Evolutionary conservation across 441 rosid genomes (phyloP).

Genomic region (Croton laevigatus): DNA sequence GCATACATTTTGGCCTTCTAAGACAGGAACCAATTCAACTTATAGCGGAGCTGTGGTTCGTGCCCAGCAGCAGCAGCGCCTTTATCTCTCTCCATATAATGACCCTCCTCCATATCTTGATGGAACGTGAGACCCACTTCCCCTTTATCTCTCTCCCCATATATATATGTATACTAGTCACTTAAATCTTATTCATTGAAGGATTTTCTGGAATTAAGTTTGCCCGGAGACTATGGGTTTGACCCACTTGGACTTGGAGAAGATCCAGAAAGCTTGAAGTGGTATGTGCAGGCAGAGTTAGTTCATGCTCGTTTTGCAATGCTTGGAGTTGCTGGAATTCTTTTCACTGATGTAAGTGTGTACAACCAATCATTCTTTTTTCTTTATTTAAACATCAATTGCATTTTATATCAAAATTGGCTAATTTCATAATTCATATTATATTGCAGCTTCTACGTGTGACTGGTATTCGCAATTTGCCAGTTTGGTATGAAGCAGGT

Average conservation of each 20-base stretch:
- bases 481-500: slow-evolving; percentile 96
- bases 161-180: too few relatives aligned
- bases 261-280: slow-evolving; percentile 80
- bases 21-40: slow-evolving; percentile 18
- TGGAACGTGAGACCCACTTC: slow-evolving; percentile 62
- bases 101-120: slow-evolving; percentile 89
- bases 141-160: background rate
- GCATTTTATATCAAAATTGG: background rate
- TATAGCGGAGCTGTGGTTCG: slow-evolving; percentile 29
- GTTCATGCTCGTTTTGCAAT: slow-evolving; percentile 93
- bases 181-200: too few relatives aligned
- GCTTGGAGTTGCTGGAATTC: slow-evolving; percentile 93
- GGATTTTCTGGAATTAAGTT: slow-evolving; percentile 30
- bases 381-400: background rate
- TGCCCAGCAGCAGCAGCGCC: slow-evolving; percentile 65
- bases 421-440: background rate
- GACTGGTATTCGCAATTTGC: slow-evolving; percentile 65
- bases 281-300: slow-evolving; percentile 97
- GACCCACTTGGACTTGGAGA: slow-evolving; percentile 97
- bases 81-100: too few relatives aligned
- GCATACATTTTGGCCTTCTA: slow-evolving; percentile 23
- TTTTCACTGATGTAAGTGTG: slow-evolving; percentile 86
- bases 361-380: too few relatives aligned
- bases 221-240: slow-evolving; percentile 86
- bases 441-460: slow-evolving; percentile 63